A percentile compares a stretch with the other conserved stretches of the same genome.
These are phyloP conservation scores for Russula sp. DNA, from an alignment of 768 basidiomycete genomes.

Conservation along the genomic window DNA sequence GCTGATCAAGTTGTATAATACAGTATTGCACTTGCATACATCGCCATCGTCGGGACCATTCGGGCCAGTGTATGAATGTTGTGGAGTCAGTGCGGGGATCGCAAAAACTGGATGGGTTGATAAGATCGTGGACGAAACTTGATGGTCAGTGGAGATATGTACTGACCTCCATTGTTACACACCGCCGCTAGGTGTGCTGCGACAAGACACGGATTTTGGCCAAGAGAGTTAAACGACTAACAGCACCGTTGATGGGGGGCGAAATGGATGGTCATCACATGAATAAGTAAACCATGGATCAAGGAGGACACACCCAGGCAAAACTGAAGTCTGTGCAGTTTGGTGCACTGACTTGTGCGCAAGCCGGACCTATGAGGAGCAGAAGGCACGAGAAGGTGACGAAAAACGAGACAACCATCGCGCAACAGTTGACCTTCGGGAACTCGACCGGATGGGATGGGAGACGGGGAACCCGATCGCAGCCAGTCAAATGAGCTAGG, in stretches of 20 bases:
- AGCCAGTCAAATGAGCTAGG: background rate
- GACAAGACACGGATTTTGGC: conserved; percentile 12
- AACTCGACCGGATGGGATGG: background rate
- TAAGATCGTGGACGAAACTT: background rate
- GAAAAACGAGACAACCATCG: background rate
- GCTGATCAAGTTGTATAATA: too few relatives aligned
- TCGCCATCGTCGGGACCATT: too few relatives aligned
- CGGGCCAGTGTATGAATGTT: too few relatives aligned
- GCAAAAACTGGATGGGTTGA: background rate
- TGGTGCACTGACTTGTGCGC: conserved; percentile 2
- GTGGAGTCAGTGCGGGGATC: conserved; percentile 23
- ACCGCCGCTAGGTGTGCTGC: background rate
- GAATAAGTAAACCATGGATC: background rate
- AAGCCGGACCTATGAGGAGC: background rate
- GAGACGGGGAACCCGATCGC: too few relatives aligned
- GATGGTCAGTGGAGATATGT: background rate
- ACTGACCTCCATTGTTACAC: conserved; percentile 18
- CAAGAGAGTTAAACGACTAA: conserved; percentile 17
- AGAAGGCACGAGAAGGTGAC: background rate
- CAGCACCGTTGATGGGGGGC: background rate
- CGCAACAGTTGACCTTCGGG: background rate
- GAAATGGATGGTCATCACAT: background rate
- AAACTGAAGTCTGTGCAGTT: background rate
- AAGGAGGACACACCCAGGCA: conserved; percentile 15
- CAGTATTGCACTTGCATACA: too few relatives aligned